Evolutionary conservation across 164 flowering plant species (phyloP).

Genomic region (Vitis cinerea): DNA sequence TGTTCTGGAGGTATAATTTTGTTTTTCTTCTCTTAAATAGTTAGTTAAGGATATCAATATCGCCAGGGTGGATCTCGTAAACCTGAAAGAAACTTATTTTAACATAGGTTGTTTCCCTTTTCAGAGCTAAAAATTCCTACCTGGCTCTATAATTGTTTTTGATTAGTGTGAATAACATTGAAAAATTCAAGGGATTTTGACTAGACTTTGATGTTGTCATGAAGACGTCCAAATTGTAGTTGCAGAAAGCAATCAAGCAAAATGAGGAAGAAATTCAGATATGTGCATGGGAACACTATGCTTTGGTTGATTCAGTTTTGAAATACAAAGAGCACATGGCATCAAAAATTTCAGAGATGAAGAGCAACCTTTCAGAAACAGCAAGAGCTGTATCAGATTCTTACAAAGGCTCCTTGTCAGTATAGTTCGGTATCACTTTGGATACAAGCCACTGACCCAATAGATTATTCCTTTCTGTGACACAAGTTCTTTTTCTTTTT

Average conservation of each 20-base stretch:
- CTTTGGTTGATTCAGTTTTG: conserved; percentile 61
- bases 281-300: conserved; percentile 58
- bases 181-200: too few species aligned
- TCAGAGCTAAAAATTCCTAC: too few species aligned
- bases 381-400: conserved; percentile 43
- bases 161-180: background rate
- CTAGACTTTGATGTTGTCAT: conserved; percentile 4
- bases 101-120: too few species aligned
- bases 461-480: too few species aligned
- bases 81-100: too few species aligned
- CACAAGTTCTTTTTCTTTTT: too few species aligned
- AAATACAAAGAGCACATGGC: conserved; percentile 61
- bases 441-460: background rate
- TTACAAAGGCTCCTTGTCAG: conserved; percentile 40
- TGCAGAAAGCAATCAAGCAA: conserved; percentile 48
- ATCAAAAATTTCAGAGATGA: conserved; percentile 53
- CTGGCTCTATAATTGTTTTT: too few species aligned
- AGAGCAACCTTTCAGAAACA: conserved; percentile 40
- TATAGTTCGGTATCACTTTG: conserved; percentile 16
- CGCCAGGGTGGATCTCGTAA: too few species aligned
- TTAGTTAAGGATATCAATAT: too few species aligned
- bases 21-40: too few species aligned
- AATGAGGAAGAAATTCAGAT: conserved; percentile 59
- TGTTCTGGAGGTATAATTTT: too few species aligned
- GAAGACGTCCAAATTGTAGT: conserved; percentile 46